Conservation (phyloP, 805 yeast species). For the Torulaspora gathmanii region DNA sequence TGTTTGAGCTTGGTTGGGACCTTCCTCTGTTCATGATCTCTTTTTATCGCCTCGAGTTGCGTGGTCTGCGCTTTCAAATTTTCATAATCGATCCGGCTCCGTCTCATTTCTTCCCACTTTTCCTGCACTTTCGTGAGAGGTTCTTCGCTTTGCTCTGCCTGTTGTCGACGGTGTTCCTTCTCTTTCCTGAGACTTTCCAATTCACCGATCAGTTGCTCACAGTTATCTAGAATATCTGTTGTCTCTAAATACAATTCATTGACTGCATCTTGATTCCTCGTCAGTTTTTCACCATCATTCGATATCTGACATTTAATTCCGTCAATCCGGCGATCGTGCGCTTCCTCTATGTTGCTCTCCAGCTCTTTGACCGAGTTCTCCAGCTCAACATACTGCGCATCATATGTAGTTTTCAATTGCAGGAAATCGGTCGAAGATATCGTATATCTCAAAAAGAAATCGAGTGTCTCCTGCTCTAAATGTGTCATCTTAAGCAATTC, state of each 20-base stretch:
- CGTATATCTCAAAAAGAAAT: slow-evolving; percentile 31
- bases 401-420: slow-evolving; percentile 23
- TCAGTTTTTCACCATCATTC: slow-evolving; percentile 15
- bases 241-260: slow-evolving; percentile 25
- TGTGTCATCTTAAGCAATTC: slow-evolving; percentile 24
- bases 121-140: slow-evolving; percentile 9
- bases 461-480: slow-evolving; percentile 33
- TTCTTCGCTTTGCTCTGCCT: slow-evolving; percentile 6
- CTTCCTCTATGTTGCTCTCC: slow-evolving; percentile 18
- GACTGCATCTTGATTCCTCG: slow-evolving; percentile 20
- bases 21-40: slow-evolving; percentile 7
- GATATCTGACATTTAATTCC: slow-evolving; percentile 18
- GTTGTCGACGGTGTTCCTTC: slow-evolving; percentile 4
- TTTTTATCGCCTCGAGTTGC: slow-evolving; percentile 9
- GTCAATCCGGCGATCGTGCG: slow-evolving; percentile 21
- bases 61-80: slow-evolving; percentile 6
- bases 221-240: slow-evolving; percentile 25
- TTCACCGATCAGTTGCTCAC: slow-evolving; percentile 22
- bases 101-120: slow-evolving; percentile 14
- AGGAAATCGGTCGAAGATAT: slow-evolving; percentile 23
- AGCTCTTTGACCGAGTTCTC: slow-evolving; percentile 21
- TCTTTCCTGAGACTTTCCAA: slow-evolving; percentile 19
- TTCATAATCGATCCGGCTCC: slow-evolving; percentile 1
- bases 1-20: neutral
- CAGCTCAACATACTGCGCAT: slow-evolving; percentile 21